Evolutionary conservation across 1,139 yeast genomes (phyloP), one percentile per base, ranked within the genome.

Genomic region (Pichia cactophila): DNA sequence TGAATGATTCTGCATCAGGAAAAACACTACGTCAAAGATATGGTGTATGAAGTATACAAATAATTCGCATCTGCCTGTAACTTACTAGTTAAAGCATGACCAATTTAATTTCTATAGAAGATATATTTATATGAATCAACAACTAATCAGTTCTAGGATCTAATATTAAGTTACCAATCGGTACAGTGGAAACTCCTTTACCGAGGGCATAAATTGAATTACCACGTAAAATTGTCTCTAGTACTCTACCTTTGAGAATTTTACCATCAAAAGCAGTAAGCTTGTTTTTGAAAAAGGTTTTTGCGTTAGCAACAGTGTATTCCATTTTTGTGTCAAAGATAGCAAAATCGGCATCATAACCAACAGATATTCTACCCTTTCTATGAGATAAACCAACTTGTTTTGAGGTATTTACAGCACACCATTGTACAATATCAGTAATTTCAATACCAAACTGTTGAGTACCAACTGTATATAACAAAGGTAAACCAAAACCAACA

Each of bases 261-360:
- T 72, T 73, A 5, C 95, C 95, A 59, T 86, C 74, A 64, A 87
- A 90, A 0, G 96, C 96, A 1, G 96, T 85, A 52, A 88, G 67
- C 65, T 89, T 89, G 69, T 90, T 89, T 60, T 87, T 89, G 72
- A 86, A 90, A 58, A 67, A 78, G 33, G 87, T 75, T 48, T 77
- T 73, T 29, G 73, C 70, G 64, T 86, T 84, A 17, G 73, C 72
- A 43, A 89, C 76, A 3, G 65, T 65, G 65, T 83, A 84, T 44
- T 63, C 65, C 11, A 72, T 73, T 12, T 73, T 70, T 9, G 87
- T 81, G 64, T 90, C 94, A 63, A 89, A 87, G 8, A 90, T 72
- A 43, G 85, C 80, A 57, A 90, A 78, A 66, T 90, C 97, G 0
- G 96, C 97, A 67, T 89, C 96, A 61, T 74, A 76, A 0, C 96